Conservation (phyloP, 768 basidiomycete genomes). For the Termitomyces sp. region DNA sequence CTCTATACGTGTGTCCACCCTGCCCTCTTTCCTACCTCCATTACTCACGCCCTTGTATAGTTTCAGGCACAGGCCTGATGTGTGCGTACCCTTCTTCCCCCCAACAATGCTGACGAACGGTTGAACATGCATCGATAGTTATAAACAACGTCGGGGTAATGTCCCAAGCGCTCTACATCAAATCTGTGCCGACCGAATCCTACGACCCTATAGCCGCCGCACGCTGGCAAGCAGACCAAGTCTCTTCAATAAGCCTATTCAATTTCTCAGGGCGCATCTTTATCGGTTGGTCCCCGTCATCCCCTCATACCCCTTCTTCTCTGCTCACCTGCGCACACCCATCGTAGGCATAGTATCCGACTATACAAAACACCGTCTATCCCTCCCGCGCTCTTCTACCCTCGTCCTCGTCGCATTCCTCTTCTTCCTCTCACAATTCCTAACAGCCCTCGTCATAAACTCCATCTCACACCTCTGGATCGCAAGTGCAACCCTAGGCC, state of each 20-base stretch:
- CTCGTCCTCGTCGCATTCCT: slow-evolving; percentile 62
- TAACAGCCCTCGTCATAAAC: slow-evolving; percentile 55
- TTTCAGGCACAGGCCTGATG: slow-evolving; percentile 75
- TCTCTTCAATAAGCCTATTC: slow-evolving; percentile 76
- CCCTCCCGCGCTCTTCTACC: slow-evolving; percentile 64
- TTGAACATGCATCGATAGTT: slow-evolving; percentile 36
- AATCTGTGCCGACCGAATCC: slow-evolving; percentile 48
- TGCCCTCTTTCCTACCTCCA: slow-evolving; percentile 18
- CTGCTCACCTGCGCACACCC: not conserved
- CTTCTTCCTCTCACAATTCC: slow-evolving; percentile 72
- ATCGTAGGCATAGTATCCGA: slow-evolving; percentile 64
- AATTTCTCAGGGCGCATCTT: slow-evolving; percentile 78
- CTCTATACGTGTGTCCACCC: slow-evolving; percentile 46
- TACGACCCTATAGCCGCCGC: slow-evolving; percentile 70
- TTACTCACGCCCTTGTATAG: slow-evolving; percentile 24
- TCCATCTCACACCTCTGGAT: slow-evolving; percentile 66
- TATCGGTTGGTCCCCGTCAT: slow-evolving; percentile 64
- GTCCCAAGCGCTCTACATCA: slow-evolving; percentile 63
- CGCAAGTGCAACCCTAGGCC: slow-evolving; percentile 46
- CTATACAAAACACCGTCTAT: slow-evolving; percentile 50
- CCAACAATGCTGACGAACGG: not conserved
- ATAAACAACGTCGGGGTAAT: slow-evolving; percentile 82
- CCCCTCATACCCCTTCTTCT: not conserved
- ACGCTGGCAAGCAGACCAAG: slow-evolving; percentile 80
- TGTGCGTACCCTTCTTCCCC: slow-evolving; percentile 37